Base-by-base conservation (phyloP, 108 stramenopile species). In the Mediolabrus comicus region DNA sequence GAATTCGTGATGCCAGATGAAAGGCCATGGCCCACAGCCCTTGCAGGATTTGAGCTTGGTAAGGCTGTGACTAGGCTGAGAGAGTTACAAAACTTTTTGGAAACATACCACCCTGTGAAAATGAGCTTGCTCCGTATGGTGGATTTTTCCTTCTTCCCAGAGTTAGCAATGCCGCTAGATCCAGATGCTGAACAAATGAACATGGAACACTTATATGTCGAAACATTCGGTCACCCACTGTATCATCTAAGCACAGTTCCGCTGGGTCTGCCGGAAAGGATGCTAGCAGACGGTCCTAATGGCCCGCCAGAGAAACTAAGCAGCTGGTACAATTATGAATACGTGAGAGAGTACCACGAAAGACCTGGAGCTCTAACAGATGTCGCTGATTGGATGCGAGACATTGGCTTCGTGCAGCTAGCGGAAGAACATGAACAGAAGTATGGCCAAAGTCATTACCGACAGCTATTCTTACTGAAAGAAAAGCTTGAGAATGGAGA, bases 1-100 rank as follows among this genome's bases (percentile, higher is more conserved):
- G 90, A 90, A 58, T 97, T 93, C 69, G 83, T 87, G 13, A 95
- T 97, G 81, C 97, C 95, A 17, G 86, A 86, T 34, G 95, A 92
- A 66, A 85, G 94, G 63, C 97, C 97, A 4, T 97, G 97, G 97
- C 97, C 97, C 13, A 58, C 74, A 41, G 83, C 84, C 16, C 67
- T 96, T 43, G 88, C 87, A 39, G 95, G 92, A 13, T 91, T 81
- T 64, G 91, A 95, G 61, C 74, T 95, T 54, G 97, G 97, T 11
- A 64, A 80, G 43, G 86, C 84, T 26, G 92, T 96, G 12, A 72
- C 80, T 53, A 81, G 91, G 41, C 41, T 96, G 35, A 79, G 94
- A 14, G 85, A 89, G 35, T 81, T 94, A 30, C 87, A 94, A 62
- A 88, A 91, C 53, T 83, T 95, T 49, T 78, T 97, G 19, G 85